Evolutionary conservation across 192 early-diverging fungal genomes (phyloP).

Genomic region (Dissophora globulifera): DNA sequence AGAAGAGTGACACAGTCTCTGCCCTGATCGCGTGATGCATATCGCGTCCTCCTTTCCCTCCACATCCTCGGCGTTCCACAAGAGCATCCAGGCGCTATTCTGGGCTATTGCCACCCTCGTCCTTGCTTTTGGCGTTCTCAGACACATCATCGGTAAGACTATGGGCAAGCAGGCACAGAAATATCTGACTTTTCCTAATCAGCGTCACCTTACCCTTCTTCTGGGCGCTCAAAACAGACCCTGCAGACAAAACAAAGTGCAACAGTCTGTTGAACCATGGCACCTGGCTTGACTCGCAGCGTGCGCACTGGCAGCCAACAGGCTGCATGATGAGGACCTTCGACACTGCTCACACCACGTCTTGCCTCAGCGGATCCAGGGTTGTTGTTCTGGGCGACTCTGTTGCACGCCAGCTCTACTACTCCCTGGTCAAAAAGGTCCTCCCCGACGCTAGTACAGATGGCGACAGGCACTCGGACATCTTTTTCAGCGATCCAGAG

Average conservation of each 20-base stretch:
- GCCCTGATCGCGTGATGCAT: conserved; percentile 11
- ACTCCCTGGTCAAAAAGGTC: conserved; percentile 61
- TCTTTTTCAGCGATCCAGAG: conserved; percentile 41
- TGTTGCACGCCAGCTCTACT: conserved; percentile 68
- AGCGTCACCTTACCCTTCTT: too few species aligned
- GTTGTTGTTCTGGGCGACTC: conserved; percentile 79
- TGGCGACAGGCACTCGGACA: conserved; percentile 55
- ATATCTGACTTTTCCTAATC: too few species aligned
- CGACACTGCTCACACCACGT: conserved; percentile 40
- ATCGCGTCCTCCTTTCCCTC: too few species aligned
- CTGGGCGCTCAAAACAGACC: conserved; percentile 41
- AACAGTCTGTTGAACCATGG: conserved; percentile 58
- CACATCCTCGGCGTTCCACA: neutral
- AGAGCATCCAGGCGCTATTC: conserved; percentile 10
- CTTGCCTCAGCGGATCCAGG: conserved; percentile 60
- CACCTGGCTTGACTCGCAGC: conserved; percentile 57
- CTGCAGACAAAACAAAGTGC: conserved; percentile 54
- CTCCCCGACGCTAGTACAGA: conserved; percentile 39
- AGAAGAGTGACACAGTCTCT: too few species aligned
- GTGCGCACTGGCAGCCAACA: conserved; percentile 67
- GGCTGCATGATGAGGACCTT: conserved; percentile 72
- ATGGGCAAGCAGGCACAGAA: neutral
- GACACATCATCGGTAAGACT: conserved; percentile 18
- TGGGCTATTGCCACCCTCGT: conserved; percentile 6
- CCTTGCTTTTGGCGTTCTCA: conserved; percentile 7